These are phyloP conservation scores for Pyrenula aspistea DNA, from an alignment of 495 filamentous ascomycete species.

Conservation along the genomic window DNA sequence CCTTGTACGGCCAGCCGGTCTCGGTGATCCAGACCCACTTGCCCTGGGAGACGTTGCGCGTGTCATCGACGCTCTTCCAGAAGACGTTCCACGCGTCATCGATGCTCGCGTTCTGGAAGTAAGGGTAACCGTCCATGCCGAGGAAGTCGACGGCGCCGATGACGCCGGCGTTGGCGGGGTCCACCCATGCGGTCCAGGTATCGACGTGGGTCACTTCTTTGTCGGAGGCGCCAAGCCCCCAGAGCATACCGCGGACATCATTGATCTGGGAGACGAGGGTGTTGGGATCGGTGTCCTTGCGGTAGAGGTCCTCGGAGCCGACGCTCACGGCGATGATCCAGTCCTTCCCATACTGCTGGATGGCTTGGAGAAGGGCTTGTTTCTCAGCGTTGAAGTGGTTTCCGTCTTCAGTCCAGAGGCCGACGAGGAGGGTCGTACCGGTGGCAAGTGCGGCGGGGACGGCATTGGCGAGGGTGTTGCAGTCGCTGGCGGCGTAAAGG, in stretches of 20 bases:
- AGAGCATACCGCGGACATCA: slow-evolving; percentile 24
- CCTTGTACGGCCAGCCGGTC: slow-evolving; percentile 76
- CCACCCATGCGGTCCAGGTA: slow-evolving; percentile 36
- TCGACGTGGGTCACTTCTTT: slow-evolving; percentile 26
- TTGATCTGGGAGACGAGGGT: slow-evolving; percentile 33
- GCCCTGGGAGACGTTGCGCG: slow-evolving; percentile 12
- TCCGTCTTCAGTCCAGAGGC: slow-evolving; percentile 38
- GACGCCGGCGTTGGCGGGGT: slow-evolving; percentile 32
- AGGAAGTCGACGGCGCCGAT: slow-evolving; percentile 35
- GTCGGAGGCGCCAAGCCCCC: slow-evolving; percentile 7
- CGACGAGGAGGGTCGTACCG: slow-evolving; percentile 35
- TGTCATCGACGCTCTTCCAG: slow-evolving; percentile 22
- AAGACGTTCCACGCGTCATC: slow-evolving; percentile 26
- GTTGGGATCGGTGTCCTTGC: slow-evolving; percentile 28
- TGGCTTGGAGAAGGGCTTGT: slow-evolving; percentile 28
- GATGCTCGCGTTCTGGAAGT: slow-evolving; percentile 35
- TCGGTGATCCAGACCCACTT: slow-evolving; percentile 57
- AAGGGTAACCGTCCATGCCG: slow-evolving; percentile 39
- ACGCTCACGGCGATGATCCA: slow-evolving; percentile 39
- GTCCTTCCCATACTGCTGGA: slow-evolving; percentile 28
- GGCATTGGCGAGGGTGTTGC: slow-evolving; percentile 33
- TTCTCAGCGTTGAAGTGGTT: slow-evolving; percentile 35
- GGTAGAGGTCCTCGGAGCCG: slow-evolving; percentile 44
- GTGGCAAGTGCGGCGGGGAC: slow-evolving; percentile 41
- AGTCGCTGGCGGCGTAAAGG: slow-evolving; percentile 41